phyloP scores from a whole-genome alignment of 208 protist species.

The Tritrichomonas musculus region DNA sequence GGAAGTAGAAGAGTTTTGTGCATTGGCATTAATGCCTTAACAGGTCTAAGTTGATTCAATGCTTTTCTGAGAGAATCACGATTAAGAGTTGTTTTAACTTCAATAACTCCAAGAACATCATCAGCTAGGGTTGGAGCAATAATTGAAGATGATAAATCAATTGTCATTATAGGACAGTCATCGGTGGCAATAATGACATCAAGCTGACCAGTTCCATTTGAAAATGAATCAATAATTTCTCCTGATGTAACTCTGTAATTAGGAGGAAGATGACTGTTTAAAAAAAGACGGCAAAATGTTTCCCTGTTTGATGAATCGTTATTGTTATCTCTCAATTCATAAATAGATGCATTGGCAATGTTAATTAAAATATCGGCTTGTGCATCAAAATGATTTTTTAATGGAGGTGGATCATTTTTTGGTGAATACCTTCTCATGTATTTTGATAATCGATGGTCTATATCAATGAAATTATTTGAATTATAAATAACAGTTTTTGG shows the following conservation, averaged over 20 bases:
- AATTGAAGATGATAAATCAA: background rate
- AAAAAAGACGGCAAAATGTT: background rate
- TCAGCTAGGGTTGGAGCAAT: background rate
- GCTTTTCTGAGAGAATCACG: background rate
- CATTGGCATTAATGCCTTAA: constrained; percentile 1
- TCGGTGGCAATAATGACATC: background rate
- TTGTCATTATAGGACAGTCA: background rate
- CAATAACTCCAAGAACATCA: background rate
- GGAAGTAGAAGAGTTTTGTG: background rate
- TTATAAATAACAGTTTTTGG: background rate
- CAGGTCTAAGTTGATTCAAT: background rate
- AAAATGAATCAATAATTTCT: constrained; percentile 17
- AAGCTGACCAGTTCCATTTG: background rate
- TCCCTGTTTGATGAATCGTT: background rate
- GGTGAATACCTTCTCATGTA: background rate
- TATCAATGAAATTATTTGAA: background rate
- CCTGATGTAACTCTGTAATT: background rate
- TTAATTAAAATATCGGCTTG: background rate
- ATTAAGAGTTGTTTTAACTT: background rate
- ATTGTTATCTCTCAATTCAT: background rate
- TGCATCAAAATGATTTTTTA: constrained; percentile 17
- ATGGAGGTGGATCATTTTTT: background rate
- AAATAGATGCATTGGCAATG: background rate
- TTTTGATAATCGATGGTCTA: background rate
- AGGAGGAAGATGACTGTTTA: background rate